These are phyloP conservation scores for Volvariella volvacea DNA, from an alignment of 1,284 basidiomycete species.

Conservation along the genomic window DNA sequence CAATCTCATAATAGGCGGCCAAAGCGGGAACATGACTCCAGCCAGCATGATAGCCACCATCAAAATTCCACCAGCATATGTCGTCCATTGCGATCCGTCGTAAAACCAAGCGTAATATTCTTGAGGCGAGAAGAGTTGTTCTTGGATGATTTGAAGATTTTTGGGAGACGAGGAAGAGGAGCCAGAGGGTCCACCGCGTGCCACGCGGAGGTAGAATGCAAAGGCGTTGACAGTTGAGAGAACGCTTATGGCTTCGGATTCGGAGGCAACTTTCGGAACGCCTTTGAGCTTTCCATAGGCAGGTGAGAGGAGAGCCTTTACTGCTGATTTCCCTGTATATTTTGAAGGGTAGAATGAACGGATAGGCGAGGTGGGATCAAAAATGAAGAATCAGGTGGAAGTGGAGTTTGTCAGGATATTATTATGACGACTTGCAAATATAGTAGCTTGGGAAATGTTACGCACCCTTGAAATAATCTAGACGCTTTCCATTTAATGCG, in stretches of 20 bases:
- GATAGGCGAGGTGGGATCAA: slow-evolving; percentile 2
- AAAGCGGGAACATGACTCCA: slow-evolving; percentile 98
- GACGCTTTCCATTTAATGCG: slow-evolving; percentile 88
- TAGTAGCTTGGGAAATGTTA: slow-evolving; percentile 7
- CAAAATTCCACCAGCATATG: slow-evolving; percentile 85
- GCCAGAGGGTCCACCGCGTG: slow-evolving; percentile 69
- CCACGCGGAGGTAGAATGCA: slow-evolving; percentile 87
- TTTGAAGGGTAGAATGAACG: too few species aligned
- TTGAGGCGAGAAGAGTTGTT: slow-evolving; percentile 74
- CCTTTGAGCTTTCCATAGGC: slow-evolving; percentile 87
- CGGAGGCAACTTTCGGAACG: slow-evolving; percentile 70
- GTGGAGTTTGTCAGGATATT: too few species aligned
- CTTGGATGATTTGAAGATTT: slow-evolving; percentile 73
- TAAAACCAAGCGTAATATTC: slow-evolving; percentile 97
- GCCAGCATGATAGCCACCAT: slow-evolving; percentile 95
- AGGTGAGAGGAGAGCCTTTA: slow-evolving; percentile 89
- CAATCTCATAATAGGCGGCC: slow-evolving; percentile 90
- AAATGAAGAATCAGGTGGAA: neutral
- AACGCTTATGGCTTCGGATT: slow-evolving; percentile 70
- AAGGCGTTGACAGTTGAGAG: slow-evolving; percentile 75
- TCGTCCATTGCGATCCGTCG: slow-evolving; percentile 90
- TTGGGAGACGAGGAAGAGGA: slow-evolving; percentile 71
- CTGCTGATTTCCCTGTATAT: slow-evolving; percentile 80
- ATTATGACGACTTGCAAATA: too few species aligned
- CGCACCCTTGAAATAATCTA: slow-evolving; percentile 97